Evolutionary conservation across 1,284 basidiomycete genomes (phyloP).

Genomic region (Tranzscheliella williamsii): DNA sequence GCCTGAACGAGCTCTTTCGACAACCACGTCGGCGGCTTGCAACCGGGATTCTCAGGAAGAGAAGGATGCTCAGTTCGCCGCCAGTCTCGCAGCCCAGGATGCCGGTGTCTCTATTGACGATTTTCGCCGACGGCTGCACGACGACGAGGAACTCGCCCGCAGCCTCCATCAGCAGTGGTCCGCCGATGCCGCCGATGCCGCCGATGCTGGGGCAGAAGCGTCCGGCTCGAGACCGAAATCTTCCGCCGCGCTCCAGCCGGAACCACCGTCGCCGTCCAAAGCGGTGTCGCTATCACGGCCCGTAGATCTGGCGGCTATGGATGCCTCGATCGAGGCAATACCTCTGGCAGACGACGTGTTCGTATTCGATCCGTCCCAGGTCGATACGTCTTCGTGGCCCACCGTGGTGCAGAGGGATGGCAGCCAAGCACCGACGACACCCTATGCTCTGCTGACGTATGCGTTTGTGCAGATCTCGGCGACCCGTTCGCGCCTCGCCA

Average conservation of each 20-base stretch:
- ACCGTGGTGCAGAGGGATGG: conserved; percentile 7
- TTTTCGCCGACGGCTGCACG: conserved; percentile 10
- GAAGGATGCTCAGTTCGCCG: conserved; percentile 26
- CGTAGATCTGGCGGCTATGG: conserved; percentile 35
- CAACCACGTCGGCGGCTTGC: too few relatives aligned
- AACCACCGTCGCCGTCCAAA: not conserved
- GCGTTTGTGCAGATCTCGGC: conserved; percentile 73
- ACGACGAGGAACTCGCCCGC: conserved; percentile 35
- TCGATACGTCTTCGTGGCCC: conserved; percentile 49
- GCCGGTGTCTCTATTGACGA: conserved; percentile 8
- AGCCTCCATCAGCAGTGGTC: conserved; percentile 30
- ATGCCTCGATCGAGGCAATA: conserved; percentile 42
- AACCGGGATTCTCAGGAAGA: conserved; percentile 19
- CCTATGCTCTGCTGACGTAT: conserved; percentile 80
- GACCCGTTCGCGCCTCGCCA: conserved; percentile 80
- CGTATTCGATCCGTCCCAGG: conserved; percentile 48
- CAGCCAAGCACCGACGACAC: conserved; percentile 62
- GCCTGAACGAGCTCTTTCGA: not conserved
- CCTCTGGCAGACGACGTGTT: conserved; percentile 58
- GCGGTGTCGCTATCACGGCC: too few relatives aligned
- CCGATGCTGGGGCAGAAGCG: not conserved
- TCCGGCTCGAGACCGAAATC: not conserved
- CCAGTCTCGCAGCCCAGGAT: conserved; percentile 30
- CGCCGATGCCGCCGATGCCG: not conserved
- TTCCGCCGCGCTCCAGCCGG: too few relatives aligned